Evolutionary conservation across 2,329 filamentous ascomycete species (phyloP), one percentile per base, ranked within the genome.

Genomic region (Zopfia rhizophila): DNA sequence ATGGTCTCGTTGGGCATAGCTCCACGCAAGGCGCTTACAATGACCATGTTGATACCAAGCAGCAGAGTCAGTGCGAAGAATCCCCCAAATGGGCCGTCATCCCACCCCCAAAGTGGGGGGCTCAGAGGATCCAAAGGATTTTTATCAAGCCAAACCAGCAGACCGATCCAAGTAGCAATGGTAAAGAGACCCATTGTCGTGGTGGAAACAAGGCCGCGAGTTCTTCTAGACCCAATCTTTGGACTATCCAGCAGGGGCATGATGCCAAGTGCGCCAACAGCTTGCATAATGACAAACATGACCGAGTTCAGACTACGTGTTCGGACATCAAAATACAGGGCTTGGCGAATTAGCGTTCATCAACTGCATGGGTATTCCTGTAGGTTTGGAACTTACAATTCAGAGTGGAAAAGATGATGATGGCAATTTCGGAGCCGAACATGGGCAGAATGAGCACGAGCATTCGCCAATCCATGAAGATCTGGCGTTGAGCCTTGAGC

Each of bases 361-460:
- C 16, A 37, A 23, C 22, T 14, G 10, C 14, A 3, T n/a, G n/a
- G 4, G 3, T 17, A 4, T 29, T 8, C n/a, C 5, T 7, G 14
- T 11, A 21, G 14, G 14, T 12, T 24, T 13, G 12, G 8, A n/a
- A 43, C 39, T 45, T 38, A 52, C 48, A 48, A 22, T 52, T 52
- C 33, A 52, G 25, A 17, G 45, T 52, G 11, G 48, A 52, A 7
- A 52, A 39, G 23, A 52, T 45, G 32, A 52, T 52, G 30, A 52
- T 29, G 17, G 48, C 28, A 10, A 49, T 45, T 24, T 52, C 48
- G 24, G 45, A 49, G 22, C 36, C 48, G 17, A 52, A 40, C 48
- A 52, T 52, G 4, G 48, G 48, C 11, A 52, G 19, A 17, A 52
- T 39, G 19, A 52, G 40, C n/a, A 39, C 45, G 13, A 52, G 45